These are phyloP conservation scores for Colletotrichum viniferum DNA, from an alignment of 2,329 filamentous ascomycete species.

Conservation along the genomic window DNA sequence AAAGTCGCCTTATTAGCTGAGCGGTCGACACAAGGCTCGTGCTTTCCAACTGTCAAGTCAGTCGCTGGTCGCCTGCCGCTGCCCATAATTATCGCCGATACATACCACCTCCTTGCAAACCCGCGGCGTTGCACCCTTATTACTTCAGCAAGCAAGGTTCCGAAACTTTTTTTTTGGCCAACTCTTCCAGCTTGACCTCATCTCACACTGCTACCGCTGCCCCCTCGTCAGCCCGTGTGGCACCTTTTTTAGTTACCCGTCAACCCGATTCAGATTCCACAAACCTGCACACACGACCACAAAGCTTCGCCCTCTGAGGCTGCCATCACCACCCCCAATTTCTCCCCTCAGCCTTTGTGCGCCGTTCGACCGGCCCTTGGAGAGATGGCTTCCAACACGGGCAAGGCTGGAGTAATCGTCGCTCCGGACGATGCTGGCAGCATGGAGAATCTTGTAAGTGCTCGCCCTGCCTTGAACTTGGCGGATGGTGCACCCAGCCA, in stretches of 20 bases:
- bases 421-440: constrained; percentile 54
- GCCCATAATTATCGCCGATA: neutral
- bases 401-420: constrained; percentile 63
- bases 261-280: constrained; percentile 18
- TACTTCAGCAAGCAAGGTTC: constrained; percentile 21
- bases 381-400: constrained; percentile 47
- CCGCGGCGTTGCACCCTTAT: neutral
- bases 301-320: constrained; percentile 14
- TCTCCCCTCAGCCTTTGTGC: neutral
- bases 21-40: neutral
- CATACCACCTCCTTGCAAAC: neutral
- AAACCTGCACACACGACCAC: constrained; percentile 17
- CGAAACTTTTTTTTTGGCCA: constrained; percentile 6
- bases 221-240: constrained; percentile 18
- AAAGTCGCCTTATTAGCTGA: neutral
- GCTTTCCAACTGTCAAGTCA: neutral
- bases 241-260: constrained; percentile 22
- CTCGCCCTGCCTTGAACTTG: neutral
- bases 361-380: constrained; percentile 2
- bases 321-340: constrained; percentile 10
- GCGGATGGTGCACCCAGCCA: neutral
- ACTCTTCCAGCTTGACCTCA: neutral
- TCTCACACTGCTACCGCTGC: neutral
- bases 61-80: neutral
- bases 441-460: constrained; percentile 66